phyloP scores from a whole-genome alignment of 2,329 filamentous ascomycete genomes.

The Aspergillus clavatus region DNA sequence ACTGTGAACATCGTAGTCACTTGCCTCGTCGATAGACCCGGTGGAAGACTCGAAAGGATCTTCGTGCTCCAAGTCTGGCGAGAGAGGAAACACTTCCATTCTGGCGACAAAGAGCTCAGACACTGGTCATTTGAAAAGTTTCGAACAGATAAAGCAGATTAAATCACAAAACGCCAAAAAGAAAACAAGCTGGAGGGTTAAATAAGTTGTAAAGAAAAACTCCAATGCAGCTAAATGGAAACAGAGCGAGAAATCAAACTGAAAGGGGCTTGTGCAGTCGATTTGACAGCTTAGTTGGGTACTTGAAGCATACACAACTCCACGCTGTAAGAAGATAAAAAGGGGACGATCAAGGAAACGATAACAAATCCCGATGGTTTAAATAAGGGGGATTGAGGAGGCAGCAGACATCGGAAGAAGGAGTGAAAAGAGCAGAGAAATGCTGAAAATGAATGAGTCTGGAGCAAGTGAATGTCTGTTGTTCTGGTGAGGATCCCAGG shows the following conservation, averaged over 20 bases:
- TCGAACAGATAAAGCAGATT: background rate
- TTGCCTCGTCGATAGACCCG: constrained; percentile 9
- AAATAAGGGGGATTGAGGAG: background rate
- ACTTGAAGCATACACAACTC: background rate
- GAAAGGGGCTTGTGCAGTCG: background rate
- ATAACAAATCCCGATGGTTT: background rate
- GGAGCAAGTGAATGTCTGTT: constrained; percentile 1
- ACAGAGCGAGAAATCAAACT: background rate
- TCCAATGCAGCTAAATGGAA: background rate
- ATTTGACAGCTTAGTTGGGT: background rate
- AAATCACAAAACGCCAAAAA: background rate
- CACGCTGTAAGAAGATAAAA: background rate
- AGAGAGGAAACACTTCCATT: background rate
- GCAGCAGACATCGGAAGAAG: background rate
- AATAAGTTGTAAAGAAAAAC: background rate
- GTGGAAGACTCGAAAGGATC: background rate
- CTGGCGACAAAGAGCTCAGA: background rate
- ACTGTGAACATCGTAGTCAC: constrained; percentile 1
- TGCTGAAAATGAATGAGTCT: background rate
- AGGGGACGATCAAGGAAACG: background rate
- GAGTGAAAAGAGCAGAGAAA: background rate
- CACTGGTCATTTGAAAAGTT: background rate
- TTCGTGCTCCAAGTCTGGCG: background rate
- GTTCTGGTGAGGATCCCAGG: background rate
- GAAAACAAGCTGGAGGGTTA: background rate